These are phyloP conservation scores for Didymella segeticola DNA, from an alignment of 2,329 filamentous ascomycete genomes.

Conservation along the genomic window DNA sequence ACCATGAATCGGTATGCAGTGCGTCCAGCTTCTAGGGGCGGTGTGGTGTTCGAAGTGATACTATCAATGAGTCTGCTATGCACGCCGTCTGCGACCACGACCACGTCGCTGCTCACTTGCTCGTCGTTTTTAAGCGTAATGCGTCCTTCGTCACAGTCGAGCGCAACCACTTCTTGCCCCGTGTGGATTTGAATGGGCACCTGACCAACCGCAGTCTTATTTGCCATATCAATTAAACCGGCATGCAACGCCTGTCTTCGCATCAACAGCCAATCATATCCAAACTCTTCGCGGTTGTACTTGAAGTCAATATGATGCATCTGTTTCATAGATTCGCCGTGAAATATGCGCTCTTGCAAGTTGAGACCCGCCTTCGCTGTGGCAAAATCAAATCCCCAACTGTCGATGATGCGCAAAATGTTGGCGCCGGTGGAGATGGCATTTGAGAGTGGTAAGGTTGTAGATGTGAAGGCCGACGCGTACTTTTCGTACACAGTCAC, in stretches of 20 bases:
- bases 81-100: constrained; percentile 4
- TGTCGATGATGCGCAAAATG: constrained; percentile 7
- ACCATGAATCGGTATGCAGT: constrained; percentile 10
- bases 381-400: constrained; percentile 7
- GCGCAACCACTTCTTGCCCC: neutral
- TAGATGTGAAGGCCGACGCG: constrained; percentile 60
- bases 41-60: neutral
- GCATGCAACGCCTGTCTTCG: constrained; percentile 11
- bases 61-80: constrained; percentile 7
- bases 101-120: neutral
- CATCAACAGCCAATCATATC: constrained; percentile 14
- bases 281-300: constrained; percentile 4
- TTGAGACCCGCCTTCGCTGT: constrained; percentile 1
- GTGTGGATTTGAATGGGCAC: constrained; percentile 2
- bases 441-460: constrained; percentile 3
- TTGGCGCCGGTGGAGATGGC: constrained; percentile 6
- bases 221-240: neutral
- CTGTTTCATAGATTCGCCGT: constrained; percentile 4
- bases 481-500: constrained; percentile 71
- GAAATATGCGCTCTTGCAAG: constrained; percentile 4
- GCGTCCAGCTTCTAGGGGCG: constrained; percentile 2
- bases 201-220: neutral
- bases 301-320: constrained; percentile 12
- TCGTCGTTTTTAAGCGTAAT: neutral
- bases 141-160: neutral